Base-by-base conservation (phyloP, 352 stramenopile species). In the Phytophthora podocarpi region DNA sequence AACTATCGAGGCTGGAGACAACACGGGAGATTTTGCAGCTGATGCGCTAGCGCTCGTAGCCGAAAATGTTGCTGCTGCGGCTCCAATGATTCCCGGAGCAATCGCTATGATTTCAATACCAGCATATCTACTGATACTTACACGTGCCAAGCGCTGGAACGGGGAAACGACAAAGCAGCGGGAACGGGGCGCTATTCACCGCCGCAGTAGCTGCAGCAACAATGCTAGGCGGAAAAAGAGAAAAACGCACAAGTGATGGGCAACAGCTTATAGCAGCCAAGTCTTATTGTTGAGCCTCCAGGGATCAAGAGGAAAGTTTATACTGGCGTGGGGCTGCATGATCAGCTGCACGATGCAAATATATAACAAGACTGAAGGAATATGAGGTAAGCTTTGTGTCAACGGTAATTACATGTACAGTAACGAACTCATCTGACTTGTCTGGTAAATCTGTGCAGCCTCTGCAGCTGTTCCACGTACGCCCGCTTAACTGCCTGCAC, bases 121-220 rank as follows among this genome's bases (percentile, higher is more conserved):
- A 1, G 67, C 45, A 12, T 69, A 55, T 11, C n/a, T 76, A 4
- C 43, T 76, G 20, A 21, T 76, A 16, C 26, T 76, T 16, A 72
- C 52, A 2, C 56, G 56, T 24, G 62, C 52, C 2, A 76, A 70
- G 46, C 57, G 62, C 18, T 76, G 67, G 67, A 72, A 69, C 28
- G 45, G 35, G 32, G 63, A 70, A 32, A 63, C 18, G 2, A 62
- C 43, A 15, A 72, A 72, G 31, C 24, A 61, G 15, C 34, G 47
- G 15, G 49, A 71, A 16, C 32, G 48, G 4, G 57, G 62, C 4
- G 20, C 46, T 26, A 76, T 72, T 58, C 67, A 70, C 36, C 51
- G 61, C 28, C 67, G 62, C 15, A 48, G 59, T 21, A 51, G 48
- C 27, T 40, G 45, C 23, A 70, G 60, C 35, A 57, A 20, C 30